A percentile compares a stretch with the other conserved stretches of the same genome.
Conservation (phyloP, 2,329 filamentous ascomycete genomes). For the Teratosphaeria zuluensis region DNA sequence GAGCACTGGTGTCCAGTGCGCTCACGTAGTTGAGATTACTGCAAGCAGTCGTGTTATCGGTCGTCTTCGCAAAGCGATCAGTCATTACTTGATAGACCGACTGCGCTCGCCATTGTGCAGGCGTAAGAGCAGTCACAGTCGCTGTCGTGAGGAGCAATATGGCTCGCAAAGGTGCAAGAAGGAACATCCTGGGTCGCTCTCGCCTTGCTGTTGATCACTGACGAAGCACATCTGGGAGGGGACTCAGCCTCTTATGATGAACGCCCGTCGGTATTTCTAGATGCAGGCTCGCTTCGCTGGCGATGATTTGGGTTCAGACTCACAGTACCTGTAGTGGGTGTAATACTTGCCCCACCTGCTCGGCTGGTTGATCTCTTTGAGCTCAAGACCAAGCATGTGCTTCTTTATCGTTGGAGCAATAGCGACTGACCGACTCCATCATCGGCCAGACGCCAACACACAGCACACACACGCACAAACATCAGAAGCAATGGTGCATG, state of each 20-base stretch:
- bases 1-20: background rate
- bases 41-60: constrained; percentile 34
- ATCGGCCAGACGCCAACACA: background rate
- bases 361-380: background rate
- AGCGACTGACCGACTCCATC: background rate
- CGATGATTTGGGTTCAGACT: background rate
- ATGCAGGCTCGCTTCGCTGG: background rate
- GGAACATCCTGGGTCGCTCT: background rate
- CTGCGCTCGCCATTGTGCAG: constrained; percentile 40
- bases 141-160: background rate
- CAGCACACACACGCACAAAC: no score
- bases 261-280: background rate
- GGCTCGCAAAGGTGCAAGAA: background rate
- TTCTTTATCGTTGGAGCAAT: background rate
- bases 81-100: constrained; percentile 52
- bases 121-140: background rate
- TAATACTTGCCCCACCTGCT: background rate
- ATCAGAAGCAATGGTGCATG: background rate
- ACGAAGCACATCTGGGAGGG: background rate
- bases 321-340: background rate
- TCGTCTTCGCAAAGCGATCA: constrained; percentile 44
- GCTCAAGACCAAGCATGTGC: background rate
- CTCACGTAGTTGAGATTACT: constrained; percentile 27
- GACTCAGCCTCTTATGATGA: background rate
- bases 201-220: background rate